These are phyloP conservation scores for Balansia obtecta DNA, from an alignment of 2,329 filamentous ascomycete genomes.

Conservation along the genomic window DNA sequence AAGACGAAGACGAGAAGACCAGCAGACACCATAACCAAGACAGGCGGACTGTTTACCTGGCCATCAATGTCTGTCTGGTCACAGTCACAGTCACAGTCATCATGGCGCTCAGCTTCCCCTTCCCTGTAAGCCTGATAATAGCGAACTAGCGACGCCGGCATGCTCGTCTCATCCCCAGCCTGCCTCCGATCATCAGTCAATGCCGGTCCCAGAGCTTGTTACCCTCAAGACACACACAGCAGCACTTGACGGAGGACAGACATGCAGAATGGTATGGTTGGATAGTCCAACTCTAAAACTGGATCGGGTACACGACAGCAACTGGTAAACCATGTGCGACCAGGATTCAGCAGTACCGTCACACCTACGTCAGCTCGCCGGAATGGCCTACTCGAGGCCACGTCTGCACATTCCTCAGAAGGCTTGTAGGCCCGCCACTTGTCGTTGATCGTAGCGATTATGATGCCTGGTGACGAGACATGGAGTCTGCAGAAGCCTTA, in stretches of 20 bases:
- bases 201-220: neutral
- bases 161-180: no score
- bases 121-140: neutral
- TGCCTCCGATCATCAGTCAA: neutral
- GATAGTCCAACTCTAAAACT: neutral
- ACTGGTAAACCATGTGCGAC: neutral
- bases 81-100: neutral
- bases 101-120: neutral
- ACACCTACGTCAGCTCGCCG: conserved; percentile 3
- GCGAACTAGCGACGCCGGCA: neutral
- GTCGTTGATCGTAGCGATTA: neutral
- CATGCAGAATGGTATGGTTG: neutral
- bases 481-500: neutral
- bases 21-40: neutral
- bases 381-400: neutral
- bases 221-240: neutral
- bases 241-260: neutral
- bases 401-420: neutral
- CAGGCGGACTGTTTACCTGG: neutral
- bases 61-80: neutral
- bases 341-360: neutral
- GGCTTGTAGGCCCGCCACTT: neutral
- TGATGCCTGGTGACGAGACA: neutral
- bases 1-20: no score
- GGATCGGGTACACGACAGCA: neutral